These are phyloP conservation scores for Boletus edulis DNA, from an alignment of 768 basidiomycete genomes.

Conservation along the genomic window DNA sequence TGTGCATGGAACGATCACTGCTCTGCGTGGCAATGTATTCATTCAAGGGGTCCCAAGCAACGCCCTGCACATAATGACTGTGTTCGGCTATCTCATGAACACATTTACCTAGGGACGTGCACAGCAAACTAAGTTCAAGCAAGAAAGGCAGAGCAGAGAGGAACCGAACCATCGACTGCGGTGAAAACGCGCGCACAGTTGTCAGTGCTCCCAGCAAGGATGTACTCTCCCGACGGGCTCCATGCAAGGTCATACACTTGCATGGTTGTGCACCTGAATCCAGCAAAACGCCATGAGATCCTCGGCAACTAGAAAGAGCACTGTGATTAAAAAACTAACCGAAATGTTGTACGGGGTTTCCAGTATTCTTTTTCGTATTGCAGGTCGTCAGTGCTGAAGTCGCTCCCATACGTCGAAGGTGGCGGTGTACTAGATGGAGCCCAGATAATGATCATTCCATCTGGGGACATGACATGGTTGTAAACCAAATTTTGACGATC, in stretches of 20 bases:
- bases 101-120: constrained; percentile 61
- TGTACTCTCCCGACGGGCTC: constrained; percentile 93
- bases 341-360: constrained; percentile 83
- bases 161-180: constrained; percentile 60
- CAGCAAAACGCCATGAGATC: constrained; percentile 2
- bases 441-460: constrained; percentile 98
- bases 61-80: constrained; percentile 95
- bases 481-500: constrained; percentile 2
- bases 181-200: constrained; percentile 88
- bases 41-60: constrained; percentile 97
- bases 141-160: not conserved
- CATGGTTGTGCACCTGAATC: constrained; percentile 81
- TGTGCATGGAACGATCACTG: constrained; percentile 93
- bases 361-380: constrained; percentile 94
- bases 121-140: not conserved
- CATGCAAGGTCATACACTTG: constrained; percentile 98
- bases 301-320: not conserved
- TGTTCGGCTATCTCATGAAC: constrained; percentile 92
- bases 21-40: constrained; percentile 98
- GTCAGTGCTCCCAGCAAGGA: constrained; percentile 96
- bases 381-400: constrained; percentile 71
- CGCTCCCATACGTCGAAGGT: constrained; percentile 76
- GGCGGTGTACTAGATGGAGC: constrained; percentile 75
- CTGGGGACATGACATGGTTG: constrained; percentile 37
- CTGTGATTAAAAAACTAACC: constrained; percentile 43